A percentile compares a stretch with the other conserved stretches of the same genome.
These are phyloP conservation scores for Eucalyptus victrix DNA, from an alignment of 345 rosid genomes.

Conservation along the genomic window DNA sequence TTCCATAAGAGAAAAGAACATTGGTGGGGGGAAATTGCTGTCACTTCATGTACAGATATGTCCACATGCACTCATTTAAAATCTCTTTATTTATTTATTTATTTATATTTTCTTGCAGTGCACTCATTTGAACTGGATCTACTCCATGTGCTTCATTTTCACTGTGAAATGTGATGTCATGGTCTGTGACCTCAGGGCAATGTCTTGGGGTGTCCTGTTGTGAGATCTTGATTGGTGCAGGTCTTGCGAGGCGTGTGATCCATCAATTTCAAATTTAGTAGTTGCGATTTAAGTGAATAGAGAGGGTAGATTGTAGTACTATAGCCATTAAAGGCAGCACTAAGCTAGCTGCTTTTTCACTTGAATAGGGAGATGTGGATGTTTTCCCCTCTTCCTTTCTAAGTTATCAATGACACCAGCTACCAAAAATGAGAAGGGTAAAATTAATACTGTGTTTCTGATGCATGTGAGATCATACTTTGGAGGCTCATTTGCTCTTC, in stretches of 20 bases:
- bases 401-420: neutral
- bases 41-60: neutral
- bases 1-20: neutral
- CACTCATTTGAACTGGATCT: neutral
- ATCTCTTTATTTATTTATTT: neutral
- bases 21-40: constrained; percentile 4
- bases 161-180: neutral
- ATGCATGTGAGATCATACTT: neutral
- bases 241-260: neutral
- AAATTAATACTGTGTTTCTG: neutral
- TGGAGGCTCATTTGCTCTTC: neutral
- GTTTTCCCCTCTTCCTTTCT: neutral
- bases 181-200: neutral
- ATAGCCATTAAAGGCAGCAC: neutral
- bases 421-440: neutral
- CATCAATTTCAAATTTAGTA: neutral
- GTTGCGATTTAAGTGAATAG: neutral
- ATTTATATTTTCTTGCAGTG: neutral
- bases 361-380: neutral
- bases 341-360: neutral
- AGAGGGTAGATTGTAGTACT: neutral
- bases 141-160: neutral
- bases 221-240: neutral
- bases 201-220: neutral
- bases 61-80: neutral